Base-by-base conservation (phyloP, 2,329 filamentous ascomycete species). In the Hypoxylon sp. region DNA sequence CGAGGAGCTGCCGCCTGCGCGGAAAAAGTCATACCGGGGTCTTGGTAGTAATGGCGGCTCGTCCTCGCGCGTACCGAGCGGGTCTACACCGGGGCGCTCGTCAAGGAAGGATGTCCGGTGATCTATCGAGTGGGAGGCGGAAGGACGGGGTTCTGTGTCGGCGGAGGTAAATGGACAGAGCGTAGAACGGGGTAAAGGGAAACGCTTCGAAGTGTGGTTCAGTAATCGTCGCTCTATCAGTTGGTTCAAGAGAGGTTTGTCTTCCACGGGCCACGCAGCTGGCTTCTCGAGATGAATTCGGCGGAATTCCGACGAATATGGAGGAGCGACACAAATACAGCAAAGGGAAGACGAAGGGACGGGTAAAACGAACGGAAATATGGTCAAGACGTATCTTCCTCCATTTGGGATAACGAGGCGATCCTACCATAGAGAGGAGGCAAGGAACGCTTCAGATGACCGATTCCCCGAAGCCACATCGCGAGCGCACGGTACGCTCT, bases 1-100 rank as follows among this genome's bases (percentile, higher is more conserved):
- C 69, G 82, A 85, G 10, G 78, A 81, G 22, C 73, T 63, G 10
- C 26, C 78, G 3, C 60, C 66, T 6, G 17, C 53, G 33, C 65
- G 64, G 8, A 69, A 59, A 50, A 64, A 65, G 44, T 46, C 59
- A 10, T 44, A 48, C 17, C 69, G 48, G n/a, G 19, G 39, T n/a
- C 39, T 44, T 8, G 9, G 39, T 11, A 9, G 39, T 17, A 8
- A 8, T 6, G 14, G 46, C 10, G 44, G 19, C 2, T 35, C 51
- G 8, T 65, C 44, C 24, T 70, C 66, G 59, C 71, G 55, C 39
- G 58, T 52, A 35, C 51, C 39, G n/a, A 42, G 67, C 39, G 67
- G 59, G 6, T 55, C 60, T 44, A 59, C 54, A n/a, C 33, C 57
- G 8, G 39, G 50, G 1, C 64, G 64, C 11, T 55, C 63, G n/a